Base-by-base conservation (phyloP, 768 basidiomycete species). In the Psilocybe subaeruginosa region DNA sequence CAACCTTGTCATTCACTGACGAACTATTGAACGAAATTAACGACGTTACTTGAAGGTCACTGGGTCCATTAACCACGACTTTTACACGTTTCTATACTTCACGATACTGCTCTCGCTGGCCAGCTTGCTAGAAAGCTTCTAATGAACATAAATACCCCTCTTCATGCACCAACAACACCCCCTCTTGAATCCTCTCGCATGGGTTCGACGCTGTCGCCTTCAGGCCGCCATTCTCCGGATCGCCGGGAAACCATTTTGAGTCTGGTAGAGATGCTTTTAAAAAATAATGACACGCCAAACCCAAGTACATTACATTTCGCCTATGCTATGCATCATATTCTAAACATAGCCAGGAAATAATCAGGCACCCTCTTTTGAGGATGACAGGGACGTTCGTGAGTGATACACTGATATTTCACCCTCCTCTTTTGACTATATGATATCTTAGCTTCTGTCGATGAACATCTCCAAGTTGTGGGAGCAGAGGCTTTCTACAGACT, bases 381-480 rank as follows among this genome's bases (percentile, higher is more conserved):
- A 89, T 58, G 87, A 88, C 64, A 77, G 76, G 66, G 88, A 87
- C 64, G 82, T 85, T 63, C 85, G 89, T 90, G 70, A 80, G 88
- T 88, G 35, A 30, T 16, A 17, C 33, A 33, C 30, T 49, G n/a
- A 29, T 33, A 9, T 46, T 19, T 30, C 1, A 43, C 55, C 43
- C 27, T 12, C 41, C 48, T 50, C 2, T 23, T 46, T 45, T 54
- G 14, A 46, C 33, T 43, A 29, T 48, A 17, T 33, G 23, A 45
- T 48, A 39, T 23, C 9, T 35, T 54, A 88, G 89, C 87, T 6
- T 83, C 81, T 47, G 85, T 87, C 58, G 86, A 91, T 65, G 89
- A 91, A 64, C 85, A 89, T 65, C 69, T 87, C n/a, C 89, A 90
- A 73, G 79, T 77, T 60, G 82, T 80, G 9, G 90, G 90, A 9